A percentile compares a stretch with the other conserved stretches of the same genome.
Evolutionary conservation across 2,329 filamentous ascomycete genomes (phyloP).

Genomic region (Colletotrichum chlorophyti): DNA sequence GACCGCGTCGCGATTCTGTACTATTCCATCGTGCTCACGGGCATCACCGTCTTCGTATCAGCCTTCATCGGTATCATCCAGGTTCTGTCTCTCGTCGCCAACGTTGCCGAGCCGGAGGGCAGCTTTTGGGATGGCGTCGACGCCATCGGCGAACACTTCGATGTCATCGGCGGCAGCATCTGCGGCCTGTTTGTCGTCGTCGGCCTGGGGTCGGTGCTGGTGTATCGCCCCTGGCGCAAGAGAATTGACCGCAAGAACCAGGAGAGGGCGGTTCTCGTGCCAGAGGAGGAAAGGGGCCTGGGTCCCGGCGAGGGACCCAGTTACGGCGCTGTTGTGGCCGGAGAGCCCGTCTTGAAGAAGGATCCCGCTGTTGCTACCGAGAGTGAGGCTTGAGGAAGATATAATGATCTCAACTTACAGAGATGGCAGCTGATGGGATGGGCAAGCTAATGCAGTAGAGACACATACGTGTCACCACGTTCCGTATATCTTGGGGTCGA

Average conservation of each 20-base stretch:
- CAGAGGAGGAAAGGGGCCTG: constrained; percentile 16
- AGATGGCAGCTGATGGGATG: no score
- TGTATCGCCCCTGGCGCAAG: constrained; percentile 81
- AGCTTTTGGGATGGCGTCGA: constrained; percentile 91
- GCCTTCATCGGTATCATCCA: constrained; percentile 88
- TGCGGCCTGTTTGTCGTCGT: constrained; percentile 85
- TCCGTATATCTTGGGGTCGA: no score
- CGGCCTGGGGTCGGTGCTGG: constrained; percentile 73
- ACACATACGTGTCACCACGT: no score
- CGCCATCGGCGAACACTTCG: constrained; percentile 78
- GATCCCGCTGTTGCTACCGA: background rate
- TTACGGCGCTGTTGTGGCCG: constrained; percentile 58
- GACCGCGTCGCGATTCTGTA: constrained; percentile 92
- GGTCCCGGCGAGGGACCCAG: constrained; percentile 45
- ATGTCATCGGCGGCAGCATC: constrained; percentile 85
- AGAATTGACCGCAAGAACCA: constrained; percentile 44
- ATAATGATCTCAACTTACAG: no score
- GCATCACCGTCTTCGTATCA: constrained; percentile 82
- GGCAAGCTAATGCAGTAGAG: no score
- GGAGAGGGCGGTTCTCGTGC: background rate
- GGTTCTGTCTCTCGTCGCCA: constrained; percentile 77
- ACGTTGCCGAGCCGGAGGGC: constrained; percentile 76
- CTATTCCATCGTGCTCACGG: constrained; percentile 88
- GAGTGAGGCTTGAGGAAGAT: background rate
- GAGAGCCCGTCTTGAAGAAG: background rate